A percentile compares a stretch with the other conserved stretches of the same genome.
These are phyloP conservation scores for Tribonema minus DNA, from an alignment of 108 stramenopile genomes.

Conservation along the genomic window DNA sequence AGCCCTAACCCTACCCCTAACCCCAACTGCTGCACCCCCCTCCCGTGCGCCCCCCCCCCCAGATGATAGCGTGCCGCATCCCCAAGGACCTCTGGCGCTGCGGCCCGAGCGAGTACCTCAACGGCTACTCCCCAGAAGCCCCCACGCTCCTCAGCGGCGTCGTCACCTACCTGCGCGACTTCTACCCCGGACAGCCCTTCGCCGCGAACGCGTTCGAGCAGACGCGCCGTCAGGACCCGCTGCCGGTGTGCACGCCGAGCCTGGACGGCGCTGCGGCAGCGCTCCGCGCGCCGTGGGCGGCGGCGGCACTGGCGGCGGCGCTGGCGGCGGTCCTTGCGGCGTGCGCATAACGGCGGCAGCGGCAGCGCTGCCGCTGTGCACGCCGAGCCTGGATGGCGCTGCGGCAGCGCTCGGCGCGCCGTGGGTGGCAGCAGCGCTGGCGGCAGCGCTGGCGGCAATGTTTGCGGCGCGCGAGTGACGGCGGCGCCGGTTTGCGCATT, in stretches of 20 bases:
- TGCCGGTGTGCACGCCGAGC: slow-evolving; percentile 35
- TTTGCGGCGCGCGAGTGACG: no score
- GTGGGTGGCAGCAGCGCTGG: no score
- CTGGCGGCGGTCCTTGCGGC: no score
- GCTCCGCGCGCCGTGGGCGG: no score
- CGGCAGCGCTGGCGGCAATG: no score
- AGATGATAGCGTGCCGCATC: slow-evolving; percentile 50
- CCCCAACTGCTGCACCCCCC: no score
- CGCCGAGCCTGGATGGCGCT: slow-evolving; percentile 22
- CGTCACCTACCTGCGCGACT: slow-evolving; percentile 50
- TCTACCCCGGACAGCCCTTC: slow-evolving; percentile 59
- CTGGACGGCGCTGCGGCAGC: slow-evolving; percentile 15
- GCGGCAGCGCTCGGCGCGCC: no score
- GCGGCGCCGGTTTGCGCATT: no score
- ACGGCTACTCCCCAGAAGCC: slow-evolving; percentile 55
- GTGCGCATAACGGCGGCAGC: no score
- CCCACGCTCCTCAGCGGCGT: slow-evolving; percentile 26
- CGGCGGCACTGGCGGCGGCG: no score
- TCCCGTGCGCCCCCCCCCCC: neutral
- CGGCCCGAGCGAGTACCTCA: slow-evolving; percentile 47
- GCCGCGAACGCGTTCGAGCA: slow-evolving; percentile 14
- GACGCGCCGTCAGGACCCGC: slow-evolving; percentile 16
- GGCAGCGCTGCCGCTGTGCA: slow-evolving; percentile 29
- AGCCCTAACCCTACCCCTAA: neutral
- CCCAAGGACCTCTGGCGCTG: slow-evolving; percentile 55